Base-by-base conservation (phyloP, 176 grass and related monocot species). In the Cenchrus fungigraminus region DNA sequence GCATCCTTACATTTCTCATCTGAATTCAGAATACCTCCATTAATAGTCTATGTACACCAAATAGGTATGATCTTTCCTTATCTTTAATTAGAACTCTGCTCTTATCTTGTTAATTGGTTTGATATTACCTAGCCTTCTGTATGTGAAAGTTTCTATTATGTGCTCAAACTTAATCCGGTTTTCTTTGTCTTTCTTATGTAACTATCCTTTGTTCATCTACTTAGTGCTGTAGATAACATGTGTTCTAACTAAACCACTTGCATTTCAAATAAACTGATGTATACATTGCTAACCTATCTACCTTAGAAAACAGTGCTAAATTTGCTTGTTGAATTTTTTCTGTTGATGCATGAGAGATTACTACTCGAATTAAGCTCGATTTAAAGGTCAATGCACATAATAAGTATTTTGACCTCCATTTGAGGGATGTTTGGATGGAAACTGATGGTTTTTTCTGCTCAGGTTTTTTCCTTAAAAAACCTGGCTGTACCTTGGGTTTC, bases 31-130 rank as follows among this genome's bases (percentile, higher is more conserved):
- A 98, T 85, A 81, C 79, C 87, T 83, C 93, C 95, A 3, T 17
- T 77, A 63, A 90, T 95, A 80, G 85, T 98, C 77, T 98, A 98
- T 93, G 85, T 93, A 76, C 93, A 93, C 70, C 95, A 98, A 92
- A 91, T 98, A 88, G 95, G 95, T 98, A 88, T 46, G 71, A 12
- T 9, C 28, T 83, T 86, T 88, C 51, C 42, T 75, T 49, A 49
- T 82, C 71, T 81, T 73, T 77, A 34, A 54, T 84, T 69, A 79
- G 4, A 83, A 53, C 44, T 69, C 63, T 85, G n/a, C 19, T 93
- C 29, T 65, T 64, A 20, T 72, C 76, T 62, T 74, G n/a, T 63
- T 68, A n/a, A 56, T 79, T 60, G 44, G 25, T 79, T 86, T 83
- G 8, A 68, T 65, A 74, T 78, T 75, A 62, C 65, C 54, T 77